phyloP scores from a whole-genome alignment of 768 basidiomycete genomes.

The Tricholomella constricta region DNA sequence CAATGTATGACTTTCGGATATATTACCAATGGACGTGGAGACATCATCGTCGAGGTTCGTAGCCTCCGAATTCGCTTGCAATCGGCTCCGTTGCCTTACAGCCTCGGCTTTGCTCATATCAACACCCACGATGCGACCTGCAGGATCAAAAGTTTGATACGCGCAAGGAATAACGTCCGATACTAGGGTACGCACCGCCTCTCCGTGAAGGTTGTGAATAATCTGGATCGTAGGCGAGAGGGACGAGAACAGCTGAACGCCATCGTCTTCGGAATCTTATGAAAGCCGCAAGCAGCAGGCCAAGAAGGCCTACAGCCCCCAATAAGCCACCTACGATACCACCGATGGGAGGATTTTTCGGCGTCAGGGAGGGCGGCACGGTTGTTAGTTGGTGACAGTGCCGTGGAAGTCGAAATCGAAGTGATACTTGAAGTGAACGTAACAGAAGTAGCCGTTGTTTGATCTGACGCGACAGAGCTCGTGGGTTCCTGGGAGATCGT shows the following conservation, averaged over 20 bases:
- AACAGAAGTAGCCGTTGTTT: no score
- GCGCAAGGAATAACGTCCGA: no score
- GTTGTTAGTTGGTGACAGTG: no score
- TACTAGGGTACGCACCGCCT: background rate
- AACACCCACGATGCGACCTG: background rate
- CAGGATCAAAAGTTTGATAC: background rate
- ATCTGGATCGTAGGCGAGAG: background rate
- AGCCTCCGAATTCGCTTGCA: background rate
- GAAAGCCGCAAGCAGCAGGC: background rate
- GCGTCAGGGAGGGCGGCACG: no score
- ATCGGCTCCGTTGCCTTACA: background rate
- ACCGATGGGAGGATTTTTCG: background rate
- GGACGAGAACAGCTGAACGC: no score
- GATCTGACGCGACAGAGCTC: no score
- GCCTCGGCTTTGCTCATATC: background rate
- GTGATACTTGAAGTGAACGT: no score
- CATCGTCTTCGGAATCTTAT: background rate
- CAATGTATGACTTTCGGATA: no score
- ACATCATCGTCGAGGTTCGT: no score
- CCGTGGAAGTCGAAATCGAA: no score
- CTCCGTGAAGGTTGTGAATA: background rate
- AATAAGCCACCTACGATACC: slow-evolving; percentile 4
- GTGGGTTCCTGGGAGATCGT: no score
- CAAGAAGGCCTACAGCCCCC: background rate
- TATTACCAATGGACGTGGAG: no score